These are phyloP conservation scores for Coemansia sp. DNA, from an alignment of 192 early-diverging fungal genomes.

Conservation along the genomic window DNA sequence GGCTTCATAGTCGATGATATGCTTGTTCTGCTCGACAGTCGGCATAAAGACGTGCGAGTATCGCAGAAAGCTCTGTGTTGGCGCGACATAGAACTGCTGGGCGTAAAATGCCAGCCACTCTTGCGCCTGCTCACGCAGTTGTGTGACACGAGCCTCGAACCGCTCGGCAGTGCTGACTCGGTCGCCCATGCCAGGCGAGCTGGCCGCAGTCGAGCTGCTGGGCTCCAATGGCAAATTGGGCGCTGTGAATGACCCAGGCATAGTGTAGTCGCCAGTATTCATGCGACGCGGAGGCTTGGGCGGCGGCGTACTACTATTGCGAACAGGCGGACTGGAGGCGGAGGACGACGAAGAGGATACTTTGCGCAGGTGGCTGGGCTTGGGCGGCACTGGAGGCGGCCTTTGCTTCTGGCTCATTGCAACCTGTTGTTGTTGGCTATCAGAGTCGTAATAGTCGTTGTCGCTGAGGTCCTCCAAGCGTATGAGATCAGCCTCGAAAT, in stretches of 20 bases:
- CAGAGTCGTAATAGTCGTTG: not conserved
- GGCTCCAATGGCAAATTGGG: not conserved
- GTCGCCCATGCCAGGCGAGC: slow-evolving; percentile 3
- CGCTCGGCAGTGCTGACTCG: slow-evolving; percentile 17
- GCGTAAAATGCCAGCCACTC: slow-evolving; percentile 59
- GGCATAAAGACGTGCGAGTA: slow-evolving; percentile 43
- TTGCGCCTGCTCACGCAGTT: slow-evolving; percentile 48
- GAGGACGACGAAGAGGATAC: not conserved
- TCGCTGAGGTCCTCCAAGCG: not conserved
- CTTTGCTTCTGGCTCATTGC: too few species aligned
- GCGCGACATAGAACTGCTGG: slow-evolving; percentile 55
- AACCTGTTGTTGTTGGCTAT: not conserved
- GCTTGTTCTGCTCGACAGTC: slow-evolving; percentile 37
- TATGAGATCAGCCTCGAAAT: slow-evolving; percentile 16
- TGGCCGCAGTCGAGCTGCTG: not conserved
- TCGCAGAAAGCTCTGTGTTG: slow-evolving; percentile 42
- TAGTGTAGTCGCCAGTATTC: not conserved
- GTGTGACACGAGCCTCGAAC: slow-evolving; percentile 26
- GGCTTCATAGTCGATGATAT: slow-evolving; percentile 53
- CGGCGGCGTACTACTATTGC: slow-evolving; percentile 13
- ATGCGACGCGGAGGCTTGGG: slow-evolving; percentile 30
- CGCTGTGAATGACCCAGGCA: not conserved
- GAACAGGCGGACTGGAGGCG: not conserved
- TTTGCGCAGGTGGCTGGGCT: slow-evolving; percentile 30
- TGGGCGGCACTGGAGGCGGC: slow-evolving; percentile 43